Base-by-base conservation (phyloP, 371 early-diverging fungal species). In the Rhizopus sp. region DNA sequence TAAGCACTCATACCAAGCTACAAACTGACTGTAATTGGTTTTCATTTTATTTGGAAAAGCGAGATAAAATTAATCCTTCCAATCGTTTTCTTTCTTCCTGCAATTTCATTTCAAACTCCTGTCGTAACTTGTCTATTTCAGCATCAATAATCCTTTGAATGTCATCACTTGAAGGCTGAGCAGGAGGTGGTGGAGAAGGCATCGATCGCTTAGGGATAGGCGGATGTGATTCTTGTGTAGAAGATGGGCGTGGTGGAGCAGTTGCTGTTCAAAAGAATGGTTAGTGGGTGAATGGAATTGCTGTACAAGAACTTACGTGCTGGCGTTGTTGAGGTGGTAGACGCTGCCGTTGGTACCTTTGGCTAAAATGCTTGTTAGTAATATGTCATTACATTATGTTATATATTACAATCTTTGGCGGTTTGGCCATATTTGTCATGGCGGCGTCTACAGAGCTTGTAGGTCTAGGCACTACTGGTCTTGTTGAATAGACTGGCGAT, bases 41-140 rank as follows among this genome's bases (percentile, higher is more conserved):
- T 42, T 42, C 44, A 42, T 42, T 16, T 13, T 59, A 38, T 48
- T 30, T 31, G 9, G 47, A 46, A 3, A 31, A 16, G 40, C 29
- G 37, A 31, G 41, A 40, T 32, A 33, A 17, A 47, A 48, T 29
- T 13, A 15, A 37, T n/a, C 16, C 50, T 46, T 50, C 46, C 49
- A 46, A 29, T 29, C 46, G 46, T 46, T 46, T 46, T 46, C 81
- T 72, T 57, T 83, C 83, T 9, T 71, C 63, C 10, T 78, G 58
- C 46, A 83, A 64, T 50, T 53, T 50, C n/a, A 30, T 16, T 57
- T 75, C 75, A 52, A 75, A 72, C 53, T 80, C 77, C 39, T 59
- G 60, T 31, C 71, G 77, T 3, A 83, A 55, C 10, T 73, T 73
- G 30, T 78, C 74, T 10, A 77, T 59, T 54, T 80, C 80, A 23